These are phyloP conservation scores for Colletotrichum endophyticum DNA, from an alignment of 2,329 filamentous ascomycete genomes.

Conservation along the genomic window DNA sequence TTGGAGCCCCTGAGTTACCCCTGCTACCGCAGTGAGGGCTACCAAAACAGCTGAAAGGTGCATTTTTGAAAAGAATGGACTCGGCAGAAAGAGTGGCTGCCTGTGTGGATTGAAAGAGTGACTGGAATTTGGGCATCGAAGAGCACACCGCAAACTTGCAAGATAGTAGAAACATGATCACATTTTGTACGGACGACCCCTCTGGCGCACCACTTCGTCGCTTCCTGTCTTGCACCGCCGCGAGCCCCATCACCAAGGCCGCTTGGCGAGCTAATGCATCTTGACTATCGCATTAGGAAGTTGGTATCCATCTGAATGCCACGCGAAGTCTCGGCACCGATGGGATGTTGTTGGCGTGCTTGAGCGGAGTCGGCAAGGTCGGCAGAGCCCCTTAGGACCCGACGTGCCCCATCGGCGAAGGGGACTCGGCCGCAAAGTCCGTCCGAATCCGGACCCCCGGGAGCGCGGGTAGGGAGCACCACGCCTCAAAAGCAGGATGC, in stretches of 20 bases:
- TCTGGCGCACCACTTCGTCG: not conserved
- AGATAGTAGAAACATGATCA: not conserved
- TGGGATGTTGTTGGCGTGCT: not conserved
- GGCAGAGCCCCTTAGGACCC: not conserved
- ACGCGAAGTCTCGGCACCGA: not conserved
- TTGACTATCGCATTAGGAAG: not conserved
- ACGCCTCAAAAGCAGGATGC: not conserved
- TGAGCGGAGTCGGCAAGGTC: not conserved
- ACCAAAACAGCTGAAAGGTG: not conserved
- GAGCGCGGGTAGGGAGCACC: not conserved
- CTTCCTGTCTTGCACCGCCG: not conserved
- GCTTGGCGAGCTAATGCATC: not conserved
- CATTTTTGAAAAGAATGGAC: not conserved
- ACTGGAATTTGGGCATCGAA: not conserved
- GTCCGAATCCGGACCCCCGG: not conserved
- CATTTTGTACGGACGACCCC: not conserved
- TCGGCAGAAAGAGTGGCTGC: not conserved
- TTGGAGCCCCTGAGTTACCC: not conserved
- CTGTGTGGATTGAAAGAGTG: not conserved
- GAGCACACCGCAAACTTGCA: not conserved
- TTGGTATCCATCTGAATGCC: not conserved
- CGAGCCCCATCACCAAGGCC: not conserved
- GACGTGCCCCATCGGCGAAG: not conserved
- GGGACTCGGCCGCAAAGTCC: not conserved
- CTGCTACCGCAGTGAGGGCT: not conserved